These are phyloP conservation scores for Vaccinium macrocarpon DNA, from an alignment of 148 eudicot genomes.

Conservation along the genomic window DNA sequence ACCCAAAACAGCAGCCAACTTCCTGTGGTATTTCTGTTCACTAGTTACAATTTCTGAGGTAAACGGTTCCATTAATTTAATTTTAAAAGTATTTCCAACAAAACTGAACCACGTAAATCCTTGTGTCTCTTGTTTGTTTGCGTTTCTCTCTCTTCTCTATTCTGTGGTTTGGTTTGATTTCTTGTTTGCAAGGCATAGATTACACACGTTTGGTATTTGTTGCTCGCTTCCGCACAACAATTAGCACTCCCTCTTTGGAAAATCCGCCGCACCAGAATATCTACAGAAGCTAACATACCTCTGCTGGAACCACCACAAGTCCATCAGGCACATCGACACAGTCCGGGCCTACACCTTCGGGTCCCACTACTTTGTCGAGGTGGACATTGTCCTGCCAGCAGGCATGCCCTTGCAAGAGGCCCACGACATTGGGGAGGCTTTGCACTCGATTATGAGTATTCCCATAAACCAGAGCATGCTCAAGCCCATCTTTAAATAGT, in stretches of 20 bases:
- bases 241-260: constrained; percentile 86
- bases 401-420: constrained; percentile 73
- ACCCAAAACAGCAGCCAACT: too few relatives aligned
- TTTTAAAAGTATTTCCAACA: too few relatives aligned
- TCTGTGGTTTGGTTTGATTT: too few relatives aligned
- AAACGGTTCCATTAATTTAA: too few relatives aligned
- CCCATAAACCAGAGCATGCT: constrained; percentile 76
- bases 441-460: constrained; percentile 74
- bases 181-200: too few relatives aligned
- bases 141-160: too few relatives aligned
- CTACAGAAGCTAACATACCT: constrained; percentile 87
- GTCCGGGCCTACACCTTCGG: constrained; percentile 78
- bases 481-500: constrained; percentile 32
- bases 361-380: constrained; percentile 76
- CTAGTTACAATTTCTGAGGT: too few relatives aligned
- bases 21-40: too few relatives aligned
- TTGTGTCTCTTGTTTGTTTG: too few relatives aligned
- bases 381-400: constrained; percentile 71
- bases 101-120: too few relatives aligned
- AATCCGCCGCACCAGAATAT: constrained; percentile 83
- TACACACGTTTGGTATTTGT: too few relatives aligned
- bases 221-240: too few relatives aligned
- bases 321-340: constrained; percentile 65
- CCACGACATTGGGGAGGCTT: constrained; percentile 73
- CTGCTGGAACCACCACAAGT: constrained; percentile 82